phyloP scores from a whole-genome alignment of 164 flowering plant species.

The Warburgia ugandensis region DNA sequence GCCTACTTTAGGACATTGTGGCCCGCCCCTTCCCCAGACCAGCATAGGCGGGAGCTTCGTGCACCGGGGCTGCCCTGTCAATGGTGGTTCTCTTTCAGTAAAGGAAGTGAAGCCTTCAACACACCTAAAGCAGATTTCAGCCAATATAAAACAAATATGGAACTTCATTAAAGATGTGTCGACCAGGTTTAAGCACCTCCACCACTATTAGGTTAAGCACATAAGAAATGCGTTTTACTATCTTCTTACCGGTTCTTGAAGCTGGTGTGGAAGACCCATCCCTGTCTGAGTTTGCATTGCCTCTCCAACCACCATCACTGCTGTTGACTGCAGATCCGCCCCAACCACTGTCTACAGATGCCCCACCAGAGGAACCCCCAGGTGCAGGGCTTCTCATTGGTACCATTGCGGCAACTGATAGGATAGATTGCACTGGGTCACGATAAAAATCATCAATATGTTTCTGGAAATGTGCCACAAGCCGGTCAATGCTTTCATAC shows the following conservation, averaged over 20 bases:
- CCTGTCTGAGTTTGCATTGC: conserved; percentile 43
- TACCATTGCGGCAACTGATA: conserved; percentile 91
- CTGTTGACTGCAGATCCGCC: conserved; percentile 36
- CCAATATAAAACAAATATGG: too few species aligned
- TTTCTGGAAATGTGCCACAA: conserved; percentile 83
- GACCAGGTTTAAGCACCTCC: too few species aligned
- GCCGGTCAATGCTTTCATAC: conserved; percentile 87
- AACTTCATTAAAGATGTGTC: too few species aligned
- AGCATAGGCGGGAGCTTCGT: too few species aligned
- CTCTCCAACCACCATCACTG: conserved; percentile 57
- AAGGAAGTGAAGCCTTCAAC: too few species aligned
- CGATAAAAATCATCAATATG: conserved; percentile 75
- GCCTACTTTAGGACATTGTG: too few species aligned
- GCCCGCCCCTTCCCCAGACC: too few species aligned
- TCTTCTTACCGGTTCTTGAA: conserved; percentile 57
- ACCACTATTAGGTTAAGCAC: too few species aligned
- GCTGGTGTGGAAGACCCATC: conserved; percentile 56
- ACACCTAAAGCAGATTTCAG: too few species aligned
- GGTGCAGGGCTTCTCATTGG: conserved; percentile 86
- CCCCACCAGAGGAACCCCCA: conserved; percentile 60
- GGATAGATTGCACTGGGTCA: conserved; percentile 54
- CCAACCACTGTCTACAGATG: conserved; percentile 47
- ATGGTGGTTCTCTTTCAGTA: too few species aligned
- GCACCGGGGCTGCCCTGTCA: too few species aligned
- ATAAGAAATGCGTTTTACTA: neutral